A percentile compares a stretch with the other conserved stretches of the same genome.
These are phyloP conservation scores for Solanum raphanifolium DNA, from an alignment of 257 asterid genomes.

Conservation along the genomic window DNA sequence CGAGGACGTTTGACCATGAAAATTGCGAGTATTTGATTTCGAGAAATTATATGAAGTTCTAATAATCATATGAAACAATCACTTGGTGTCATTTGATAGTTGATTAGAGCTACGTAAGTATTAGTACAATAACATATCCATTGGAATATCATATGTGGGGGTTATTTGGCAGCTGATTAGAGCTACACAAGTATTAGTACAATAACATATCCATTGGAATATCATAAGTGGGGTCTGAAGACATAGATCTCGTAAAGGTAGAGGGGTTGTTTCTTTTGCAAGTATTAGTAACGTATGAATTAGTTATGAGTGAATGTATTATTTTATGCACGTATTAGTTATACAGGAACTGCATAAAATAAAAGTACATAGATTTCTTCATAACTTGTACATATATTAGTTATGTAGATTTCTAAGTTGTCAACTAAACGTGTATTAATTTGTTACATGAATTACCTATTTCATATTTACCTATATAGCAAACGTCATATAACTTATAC, in stretches of 20 bases:
- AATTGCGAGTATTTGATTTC: not conserved
- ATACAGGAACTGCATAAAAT: not conserved
- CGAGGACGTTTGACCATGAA: not conserved
- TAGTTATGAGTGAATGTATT: not conserved
- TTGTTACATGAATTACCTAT: no score
- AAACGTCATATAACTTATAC: no score
- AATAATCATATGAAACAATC: not conserved
- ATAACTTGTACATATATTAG: no score
- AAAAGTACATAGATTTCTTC: not conserved
- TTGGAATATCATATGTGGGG: no score
- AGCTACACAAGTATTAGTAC: no score
- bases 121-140: fast-evolving
- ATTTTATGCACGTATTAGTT: not conserved
- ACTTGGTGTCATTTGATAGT: not conserved
- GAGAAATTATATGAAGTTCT: no score
- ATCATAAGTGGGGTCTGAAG: not conserved
- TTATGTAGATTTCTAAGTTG: no score
- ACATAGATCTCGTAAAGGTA: not conserved
- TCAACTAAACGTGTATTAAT: no score
- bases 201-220: no score
- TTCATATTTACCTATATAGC: no score
- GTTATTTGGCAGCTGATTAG: not conserved
- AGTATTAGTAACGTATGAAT: not conserved
- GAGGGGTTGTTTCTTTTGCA: not conserved
- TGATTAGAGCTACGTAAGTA: not conserved